A percentile compares a stretch with the other conserved stretches of the same genome.
phyloP scores from a whole-genome alignment of 768 basidiomycete genomes.

The Pholiota microspora region DNA sequence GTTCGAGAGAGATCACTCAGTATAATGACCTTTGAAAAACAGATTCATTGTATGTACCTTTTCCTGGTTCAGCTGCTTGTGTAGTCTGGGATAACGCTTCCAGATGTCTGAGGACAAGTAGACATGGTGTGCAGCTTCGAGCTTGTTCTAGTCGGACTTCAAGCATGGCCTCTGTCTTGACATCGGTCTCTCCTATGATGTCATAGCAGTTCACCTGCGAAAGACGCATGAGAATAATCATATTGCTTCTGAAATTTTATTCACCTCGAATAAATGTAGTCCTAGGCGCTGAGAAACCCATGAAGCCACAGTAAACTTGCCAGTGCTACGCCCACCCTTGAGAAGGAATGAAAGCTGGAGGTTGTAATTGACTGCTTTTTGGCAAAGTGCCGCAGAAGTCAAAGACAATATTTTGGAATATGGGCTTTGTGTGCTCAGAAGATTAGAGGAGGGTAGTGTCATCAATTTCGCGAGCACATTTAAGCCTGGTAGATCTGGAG shows the following conservation, averaged over 20 bases:
- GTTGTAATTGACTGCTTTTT: conserved; percentile 54
- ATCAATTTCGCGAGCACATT: conserved; percentile 10
- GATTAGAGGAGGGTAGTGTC: conserved; percentile 17
- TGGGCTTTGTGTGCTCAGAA: conserved; percentile 18
- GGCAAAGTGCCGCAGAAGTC: conserved; percentile 48
- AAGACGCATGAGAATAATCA: background rate
- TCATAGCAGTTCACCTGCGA: conserved; percentile 84
- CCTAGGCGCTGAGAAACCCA: conserved; percentile 63
- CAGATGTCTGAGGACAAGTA: conserved; percentile 75
- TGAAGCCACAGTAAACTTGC: conserved; percentile 69
- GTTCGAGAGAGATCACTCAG: background rate
- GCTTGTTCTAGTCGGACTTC: conserved; percentile 77
- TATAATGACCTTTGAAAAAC: no score
- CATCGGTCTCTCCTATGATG: conserved; percentile 72
- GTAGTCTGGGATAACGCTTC: conserved; percentile 77
- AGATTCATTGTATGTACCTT: conserved; percentile 41
- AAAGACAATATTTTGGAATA: conserved; percentile 15
- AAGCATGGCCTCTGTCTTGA: conserved; percentile 72
- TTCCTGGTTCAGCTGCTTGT: conserved; percentile 60
- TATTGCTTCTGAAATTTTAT: background rate
- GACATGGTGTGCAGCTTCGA: conserved; percentile 74
- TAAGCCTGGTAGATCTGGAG: conserved; percentile 10
- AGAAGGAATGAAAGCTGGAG: conserved; percentile 72
- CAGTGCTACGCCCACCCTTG: conserved; percentile 76
- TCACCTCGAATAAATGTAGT: conserved; percentile 77